Conservation (phyloP, 257 asterid genomes). For the Cynanchum wilfordii region DNA sequence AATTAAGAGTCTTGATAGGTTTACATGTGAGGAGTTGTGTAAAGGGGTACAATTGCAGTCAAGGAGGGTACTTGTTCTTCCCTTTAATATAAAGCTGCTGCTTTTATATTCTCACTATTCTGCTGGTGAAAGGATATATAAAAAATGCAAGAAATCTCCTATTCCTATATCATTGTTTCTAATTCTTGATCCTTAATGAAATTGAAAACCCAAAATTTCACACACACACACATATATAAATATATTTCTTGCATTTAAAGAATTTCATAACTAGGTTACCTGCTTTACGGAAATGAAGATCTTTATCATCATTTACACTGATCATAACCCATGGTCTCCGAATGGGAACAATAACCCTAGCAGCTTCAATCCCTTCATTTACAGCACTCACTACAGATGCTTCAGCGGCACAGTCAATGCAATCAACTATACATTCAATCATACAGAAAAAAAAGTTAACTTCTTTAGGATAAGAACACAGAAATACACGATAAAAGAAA, state of each 20-base stretch:
- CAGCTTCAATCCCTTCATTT: constrained; percentile 79
- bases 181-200: neutral
- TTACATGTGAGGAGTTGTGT: too few species aligned
- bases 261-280: constrained; percentile 33
- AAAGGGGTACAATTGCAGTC: too few species aligned
- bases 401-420: constrained; percentile 98
- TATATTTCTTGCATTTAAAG: too few species aligned
- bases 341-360: constrained; percentile 53
- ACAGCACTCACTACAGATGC: constrained; percentile 80
- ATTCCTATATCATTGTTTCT: neutral
- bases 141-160: neutral
- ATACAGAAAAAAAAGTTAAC: constrained; percentile 1
- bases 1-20: too few species aligned
- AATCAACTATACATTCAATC: constrained; percentile 54
- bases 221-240: neutral
- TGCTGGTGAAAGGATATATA: neutral
- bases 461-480: neutral
- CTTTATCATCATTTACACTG: constrained; percentile 84
- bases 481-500: neutral
- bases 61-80: neutral
- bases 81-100: neutral
- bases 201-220: neutral
- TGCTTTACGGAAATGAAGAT: constrained; percentile 92
- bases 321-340: constrained; percentile 98
- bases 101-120: neutral